These are phyloP conservation scores for Eucalyptus tenuipes DNA, from an alignment of 345 rosid genomes.

Conservation along the genomic window DNA sequence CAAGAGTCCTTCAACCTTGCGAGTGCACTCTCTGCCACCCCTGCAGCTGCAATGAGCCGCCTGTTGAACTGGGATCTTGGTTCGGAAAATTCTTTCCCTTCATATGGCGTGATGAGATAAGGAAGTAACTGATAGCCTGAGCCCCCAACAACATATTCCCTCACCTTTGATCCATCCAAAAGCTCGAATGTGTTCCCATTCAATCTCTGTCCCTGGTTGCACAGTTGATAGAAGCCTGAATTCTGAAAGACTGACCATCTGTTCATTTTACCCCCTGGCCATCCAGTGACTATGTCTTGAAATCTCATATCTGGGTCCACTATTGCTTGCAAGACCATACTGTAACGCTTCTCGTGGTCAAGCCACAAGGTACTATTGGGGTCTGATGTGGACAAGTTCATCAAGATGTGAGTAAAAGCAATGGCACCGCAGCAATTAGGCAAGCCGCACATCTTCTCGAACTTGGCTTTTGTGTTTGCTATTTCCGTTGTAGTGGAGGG, in stretches of 20 bases:
- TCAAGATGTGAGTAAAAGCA: conserved; percentile 43
- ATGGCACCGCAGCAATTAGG: conserved; percentile 57
- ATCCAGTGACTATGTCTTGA: conserved; percentile 53
- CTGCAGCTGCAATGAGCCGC: conserved; percentile 16
- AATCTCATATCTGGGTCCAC: conserved; percentile 51
- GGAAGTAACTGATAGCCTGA: conserved; percentile 48
- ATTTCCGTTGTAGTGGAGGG: conserved; percentile 30
- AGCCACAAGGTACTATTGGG: conserved; percentile 36
- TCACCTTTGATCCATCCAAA: conserved; percentile 25
- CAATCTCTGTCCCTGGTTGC: conserved; percentile 37
- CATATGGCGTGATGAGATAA: conserved; percentile 39
- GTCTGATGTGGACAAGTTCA: conserved; percentile 40
- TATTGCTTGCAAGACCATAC: conserved; percentile 52
- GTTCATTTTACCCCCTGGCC: conserved; percentile 49
- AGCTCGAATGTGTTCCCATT: conserved; percentile 21
- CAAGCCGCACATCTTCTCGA: conserved; percentile 38
- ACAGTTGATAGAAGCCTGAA: conserved; percentile 29
- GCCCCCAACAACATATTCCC: conserved; percentile 55
- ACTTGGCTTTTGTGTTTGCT: conserved; percentile 32
- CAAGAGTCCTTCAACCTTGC: conserved; percentile 40
- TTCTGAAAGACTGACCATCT: conserved; percentile 29
- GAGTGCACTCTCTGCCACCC: conserved; percentile 43
- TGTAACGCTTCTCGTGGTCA: conserved; percentile 41
- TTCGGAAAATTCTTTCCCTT: conserved; percentile 24
- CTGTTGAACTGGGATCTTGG: conserved; percentile 28